Base-by-base conservation (phyloP, 768 basidiomycete genomes). In the Clavaria fumosa region DNA sequence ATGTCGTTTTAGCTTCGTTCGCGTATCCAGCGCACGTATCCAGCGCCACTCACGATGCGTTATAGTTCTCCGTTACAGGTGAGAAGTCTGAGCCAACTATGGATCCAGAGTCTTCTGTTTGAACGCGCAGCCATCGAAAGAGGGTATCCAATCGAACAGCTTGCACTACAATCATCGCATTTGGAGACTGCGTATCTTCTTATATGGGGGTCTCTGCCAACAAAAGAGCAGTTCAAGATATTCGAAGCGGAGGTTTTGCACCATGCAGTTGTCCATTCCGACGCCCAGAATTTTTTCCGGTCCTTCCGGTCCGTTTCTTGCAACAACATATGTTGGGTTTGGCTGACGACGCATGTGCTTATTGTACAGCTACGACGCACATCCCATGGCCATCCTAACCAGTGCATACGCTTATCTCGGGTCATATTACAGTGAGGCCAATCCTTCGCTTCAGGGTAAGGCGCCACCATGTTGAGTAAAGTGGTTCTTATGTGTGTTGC, bases 111-210 rank as follows among this genome's bases (percentile, higher is more conserved):
- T n/a, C n/a, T 4, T 11, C 28, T 34, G 36, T n/a, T n/a, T 17
- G 3, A 23, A 40, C 31, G 4, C 42, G 33, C 28, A n/a, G n/a
- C 27, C 14, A 20, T 15, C 28, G 28, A 34, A 47, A 81, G 86
- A 58, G 89, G 89, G 15, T 90, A 89, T 52, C 88, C 89, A 11
- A 91, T 93, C 46, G 89, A 93, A 50, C 81, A 90, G 50, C 75
- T 93, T 22, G 86, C 88, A 0, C 61, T 72, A 20, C 69, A 75
- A 39, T 86, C 82, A 0, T 73, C 69, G 1, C 86, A 86, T 59
- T 68, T 89, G 32, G 88, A 93, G 54, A 27, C 44, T 59, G 74
- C 84, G 5, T 90, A 91, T 55, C 73, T 93, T 17, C 74, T 93
- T 50, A 77, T 93, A 23, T 93, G 91, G 45, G 89, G 89, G 9